phyloP scores from a whole-genome alignment of 2,329 filamentous ascomycete species.

The Aspergillus vadensis region DNA sequence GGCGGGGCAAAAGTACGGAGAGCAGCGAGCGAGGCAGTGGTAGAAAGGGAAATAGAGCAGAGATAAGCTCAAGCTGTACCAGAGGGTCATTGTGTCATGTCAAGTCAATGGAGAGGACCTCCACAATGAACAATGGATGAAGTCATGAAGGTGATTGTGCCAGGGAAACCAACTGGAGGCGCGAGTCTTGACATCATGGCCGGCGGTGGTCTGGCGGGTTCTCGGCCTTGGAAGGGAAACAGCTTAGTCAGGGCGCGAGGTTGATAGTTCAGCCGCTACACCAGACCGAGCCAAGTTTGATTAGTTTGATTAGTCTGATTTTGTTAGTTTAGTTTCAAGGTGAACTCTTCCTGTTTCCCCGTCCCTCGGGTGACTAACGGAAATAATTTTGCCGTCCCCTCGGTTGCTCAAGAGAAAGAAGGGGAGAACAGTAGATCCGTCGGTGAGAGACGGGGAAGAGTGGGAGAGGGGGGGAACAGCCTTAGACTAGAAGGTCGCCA shows the following conservation, averaged over 20 bases:
- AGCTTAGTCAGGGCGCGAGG: neutral
- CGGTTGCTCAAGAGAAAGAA: neutral
- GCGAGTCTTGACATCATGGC: neutral
- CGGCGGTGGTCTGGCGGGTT: neutral
- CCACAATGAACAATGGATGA: slow-evolving; percentile 1
- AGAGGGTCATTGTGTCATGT: neutral
- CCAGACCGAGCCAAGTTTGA: too few relatives aligned
- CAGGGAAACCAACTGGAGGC: neutral
- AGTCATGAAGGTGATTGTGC: neutral
- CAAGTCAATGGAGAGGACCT: neutral
- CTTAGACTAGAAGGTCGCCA: neutral
- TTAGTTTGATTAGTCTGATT: too few relatives aligned
- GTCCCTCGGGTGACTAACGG: neutral
- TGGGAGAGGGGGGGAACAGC: neutral
- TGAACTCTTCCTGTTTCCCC: neutral
- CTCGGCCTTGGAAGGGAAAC: neutral
- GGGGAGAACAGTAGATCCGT: neutral
- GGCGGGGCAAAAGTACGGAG: neutral
- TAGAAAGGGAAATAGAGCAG: neutral
- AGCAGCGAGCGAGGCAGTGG: too few relatives aligned
- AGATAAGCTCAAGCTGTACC: neutral
- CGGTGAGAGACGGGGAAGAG: neutral
- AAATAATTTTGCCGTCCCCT: neutral
- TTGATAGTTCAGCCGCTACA: too few relatives aligned
- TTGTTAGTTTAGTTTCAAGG: too few relatives aligned